Base-by-base conservation (phyloP, 108 stramenopile genomes). In the Fragilaria crotonensis region DNA sequence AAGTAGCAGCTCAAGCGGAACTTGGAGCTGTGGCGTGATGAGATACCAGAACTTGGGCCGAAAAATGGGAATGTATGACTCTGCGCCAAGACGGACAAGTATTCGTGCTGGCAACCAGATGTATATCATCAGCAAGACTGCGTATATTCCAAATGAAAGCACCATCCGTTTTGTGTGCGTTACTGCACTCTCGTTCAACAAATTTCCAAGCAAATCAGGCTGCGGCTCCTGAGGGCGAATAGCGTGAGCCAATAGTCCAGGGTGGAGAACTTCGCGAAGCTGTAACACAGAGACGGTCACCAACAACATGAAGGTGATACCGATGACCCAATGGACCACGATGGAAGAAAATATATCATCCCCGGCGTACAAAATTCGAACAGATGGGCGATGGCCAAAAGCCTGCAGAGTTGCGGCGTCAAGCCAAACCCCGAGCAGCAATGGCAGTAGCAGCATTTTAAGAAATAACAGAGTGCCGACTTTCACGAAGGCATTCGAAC, bases 211-310 rank as follows among this genome's bases (percentile, higher is more conserved):
- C 31, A 98, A 73, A 64, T 97, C 97, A 3, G 93, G 92, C 48
- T 97, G 96, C 0, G 97, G 95, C 69, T 98, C 97, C 78, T 98
- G 97, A 11, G 97, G 97, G n/a, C 95, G 66, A 30, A 98, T 93
- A 33, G 86, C 52, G 23, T 68, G 41, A 5, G 91, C 94, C 23
- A 97, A 78, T 25, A 94, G 47, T 50, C 89, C 93, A 33, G 97
- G 96, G 67, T 98, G 97, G 14, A 79, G 64, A 23, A 96, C 96
- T 63, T 96, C 96, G 25, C 95, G 73, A 19, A 98, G 76, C 62
- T 96, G 91, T 30, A 94, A 60, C 25, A 97, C 83, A 9, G 89
- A 92, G 14, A 97, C 94, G 5, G 97, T 98, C 25, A 96, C 92
- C 4, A 92, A 71, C 21, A 98, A 75, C 97, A 98, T 98, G 64